Conservation (phyloP, 2,329 filamentous ascomycete species). For the Cryphonectria carpinicola region DNA sequence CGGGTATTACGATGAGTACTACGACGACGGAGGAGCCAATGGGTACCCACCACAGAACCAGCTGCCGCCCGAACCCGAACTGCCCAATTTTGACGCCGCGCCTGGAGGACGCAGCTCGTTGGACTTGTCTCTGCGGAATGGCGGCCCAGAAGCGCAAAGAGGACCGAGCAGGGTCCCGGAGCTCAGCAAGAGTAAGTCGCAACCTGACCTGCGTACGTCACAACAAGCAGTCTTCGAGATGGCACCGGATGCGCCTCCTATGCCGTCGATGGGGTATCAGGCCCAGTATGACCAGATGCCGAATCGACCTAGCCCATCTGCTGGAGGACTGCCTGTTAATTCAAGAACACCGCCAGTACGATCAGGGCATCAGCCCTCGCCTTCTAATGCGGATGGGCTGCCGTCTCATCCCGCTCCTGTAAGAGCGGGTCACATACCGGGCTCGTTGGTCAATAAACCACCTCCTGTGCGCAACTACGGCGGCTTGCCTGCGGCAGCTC, state of each 20-base stretch:
- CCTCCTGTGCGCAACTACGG: slow-evolving; percentile 62
- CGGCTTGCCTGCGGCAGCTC: slow-evolving; percentile 47
- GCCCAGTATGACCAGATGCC: slow-evolving; percentile 25
- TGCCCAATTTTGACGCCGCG: slow-evolving; percentile 51
- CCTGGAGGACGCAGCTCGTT: slow-evolving; percentile 47
- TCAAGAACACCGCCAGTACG: slow-evolving; percentile 34
- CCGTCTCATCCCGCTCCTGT: slow-evolving; percentile 66
- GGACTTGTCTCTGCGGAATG: slow-evolving; percentile 52
- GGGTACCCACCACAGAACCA: slow-evolving; percentile 36
- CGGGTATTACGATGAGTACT: slow-evolving; percentile 57
- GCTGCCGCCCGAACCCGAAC: slow-evolving; percentile 35
- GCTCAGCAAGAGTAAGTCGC: slow-evolving; percentile 66
- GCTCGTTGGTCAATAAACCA: slow-evolving; percentile 62
- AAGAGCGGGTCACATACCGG: slow-evolving; percentile 64
- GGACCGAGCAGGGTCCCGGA: slow-evolving; percentile 56
- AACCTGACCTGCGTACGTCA: slow-evolving; percentile 66
- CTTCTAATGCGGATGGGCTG: slow-evolving; percentile 49
- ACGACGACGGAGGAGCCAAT: slow-evolving; percentile 44
- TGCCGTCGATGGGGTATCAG: slow-evolving; percentile 39
- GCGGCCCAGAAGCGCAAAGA: slow-evolving; percentile 47
- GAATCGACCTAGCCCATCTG: slow-evolving; percentile 30
- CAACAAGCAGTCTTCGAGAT: slow-evolving; percentile 77
- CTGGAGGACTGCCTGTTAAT: slow-evolving; percentile 34
- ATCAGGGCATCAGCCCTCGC: slow-evolving; percentile 37
- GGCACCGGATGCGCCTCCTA: slow-evolving; percentile 63